Evolutionary conservation across 2,329 filamentous ascomycete genomes (phyloP).

Genomic region (Hypoxylon sp.): DNA sequence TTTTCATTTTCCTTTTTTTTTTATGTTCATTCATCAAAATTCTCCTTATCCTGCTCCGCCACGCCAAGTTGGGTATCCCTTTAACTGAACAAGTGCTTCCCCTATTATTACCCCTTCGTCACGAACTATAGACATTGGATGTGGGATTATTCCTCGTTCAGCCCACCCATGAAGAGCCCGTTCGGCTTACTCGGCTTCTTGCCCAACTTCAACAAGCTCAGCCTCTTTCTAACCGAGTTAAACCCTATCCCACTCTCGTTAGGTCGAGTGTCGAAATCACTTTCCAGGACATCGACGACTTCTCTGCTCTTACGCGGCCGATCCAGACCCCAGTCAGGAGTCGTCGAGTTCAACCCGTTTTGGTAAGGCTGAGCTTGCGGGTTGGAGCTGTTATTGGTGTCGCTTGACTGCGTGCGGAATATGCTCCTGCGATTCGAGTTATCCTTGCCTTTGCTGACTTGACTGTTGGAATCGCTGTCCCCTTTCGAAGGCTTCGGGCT

Average conservation of each 20-base stretch:
- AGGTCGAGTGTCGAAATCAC: constrained; percentile 38
- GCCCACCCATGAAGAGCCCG: constrained; percentile 58
- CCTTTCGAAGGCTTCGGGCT: constrained; percentile 41
- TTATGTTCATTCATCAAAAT: constrained; percentile 25
- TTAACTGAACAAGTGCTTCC: neutral
- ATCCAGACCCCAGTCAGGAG: constrained; percentile 36
- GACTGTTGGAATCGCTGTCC: constrained; percentile 45
- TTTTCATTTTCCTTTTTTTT: too few species aligned
- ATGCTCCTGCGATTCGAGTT: constrained; percentile 53
- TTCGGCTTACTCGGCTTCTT: constrained; percentile 69
- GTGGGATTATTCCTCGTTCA: constrained; percentile 61
- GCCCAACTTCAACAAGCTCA: constrained; percentile 79
- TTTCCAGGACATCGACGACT: constrained; percentile 41
- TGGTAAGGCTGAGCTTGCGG: constrained; percentile 26
- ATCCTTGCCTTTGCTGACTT: constrained; percentile 48
- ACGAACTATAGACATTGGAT: constrained; percentile 3
- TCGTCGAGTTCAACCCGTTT: constrained; percentile 35
- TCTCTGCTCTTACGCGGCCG: constrained; percentile 44
- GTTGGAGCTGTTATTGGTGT: constrained; percentile 38
- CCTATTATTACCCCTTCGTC: constrained; percentile 10
- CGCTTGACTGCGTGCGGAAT: constrained; percentile 52
- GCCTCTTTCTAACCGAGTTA: constrained; percentile 73
- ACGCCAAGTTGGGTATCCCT: constrained; percentile 27
- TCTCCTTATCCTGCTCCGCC: constrained; percentile 32
- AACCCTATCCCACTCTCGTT: constrained; percentile 56